Base-by-base conservation (phyloP, 2,329 filamentous ascomycete genomes). In the Fusarium succisae region DNA sequence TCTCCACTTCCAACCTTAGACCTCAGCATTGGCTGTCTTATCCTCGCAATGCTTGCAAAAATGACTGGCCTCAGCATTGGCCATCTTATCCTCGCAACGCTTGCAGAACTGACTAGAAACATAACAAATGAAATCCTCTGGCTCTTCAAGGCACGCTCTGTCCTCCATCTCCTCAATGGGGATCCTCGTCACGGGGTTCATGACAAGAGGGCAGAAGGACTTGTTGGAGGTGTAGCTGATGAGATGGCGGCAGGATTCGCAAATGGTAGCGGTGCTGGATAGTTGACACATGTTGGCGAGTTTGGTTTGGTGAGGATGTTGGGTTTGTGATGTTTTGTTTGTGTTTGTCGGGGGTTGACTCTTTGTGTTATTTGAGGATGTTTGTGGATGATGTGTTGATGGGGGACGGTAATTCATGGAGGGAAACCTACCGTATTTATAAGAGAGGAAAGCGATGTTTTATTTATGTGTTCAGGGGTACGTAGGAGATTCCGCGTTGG, bases 281-380 rank as follows among this genome's bases (percentile, higher is more conserved):
- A 67, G 26, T 28, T 53, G 50, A 32, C 69, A 71, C 69, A 72
- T 71, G 32, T 57, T 72, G 39, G 32, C 12, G 44, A 18, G 22
- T 55, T 65, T 43, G n/a, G 1, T 13, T 35, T 22, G 26, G 1
- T 37, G 17, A 20, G 9, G 3, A 44, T 35, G 22, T 26, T 63
- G 4, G 15, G 8, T 15, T 35, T 24, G 8, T 37, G 20, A 30
- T 30, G 24, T 35, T 37, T 26, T 55, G 24, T 41, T 37, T 26
- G 15, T 18, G 22, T 17, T 20, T 45, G 37, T 13, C n/a, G 39
- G n/a, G 22, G 26, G 12, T 32, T 43, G 26, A 50, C 14, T 35
- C 11, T 54, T 32, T 47, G 39, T 53, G 24, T n/a, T 28, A 41
- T 22, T 26, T 55, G 43, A 32, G 18, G 26, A 22, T 26, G 35